Base-by-base conservation (phyloP, 345 rosid genomes). In the Geranium brycei region DNA sequence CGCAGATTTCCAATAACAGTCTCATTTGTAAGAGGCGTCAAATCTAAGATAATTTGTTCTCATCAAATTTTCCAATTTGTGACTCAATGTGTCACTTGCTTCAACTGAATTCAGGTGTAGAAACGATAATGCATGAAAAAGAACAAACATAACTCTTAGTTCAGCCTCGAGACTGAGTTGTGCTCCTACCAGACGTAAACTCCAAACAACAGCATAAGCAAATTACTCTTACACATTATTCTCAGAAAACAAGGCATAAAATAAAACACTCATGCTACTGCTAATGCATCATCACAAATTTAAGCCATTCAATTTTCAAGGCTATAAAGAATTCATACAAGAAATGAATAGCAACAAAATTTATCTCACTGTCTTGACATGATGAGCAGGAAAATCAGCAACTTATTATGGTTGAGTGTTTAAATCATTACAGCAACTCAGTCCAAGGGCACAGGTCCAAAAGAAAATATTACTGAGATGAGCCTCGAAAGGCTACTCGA, bases 361-460 rank as follows among this genome's bases (percentile, higher is more conserved):
- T 32, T 35, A 35, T 35, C 7, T 35, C 5, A 7, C 41, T 4
- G 10, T 35, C 7, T 35, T 35, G 10, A 35, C 41, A 19, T 35
- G 57, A 0, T 55, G 19, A 62, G 17, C 53, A 19, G 17, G 5
- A 19, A 63, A 31, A 61, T n/a, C 59, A 12, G 10, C 66, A 64
- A 28, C 64, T 71, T 75, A 67, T 71, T 75, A 61, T 57, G 19
- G 59, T 57, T 2, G 41, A 35, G 41, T 35, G 41, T 35, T 35
- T 35, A 3, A 35, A 35, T 23, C 28, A 35, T 35, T 7, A 35
- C 10, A 7, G 10, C 41, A 35, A 7, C 41, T 7, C 41, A 35
- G 4, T 1, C 10, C 41, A 35, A 35, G 5, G 41, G 41, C 41
- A 35, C 10, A 3, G 41, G 55, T 32, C 32, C 71, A 67, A 58